phyloP scores from a whole-genome alignment of 768 basidiomycete genomes.

The Phaffia australis region DNA sequence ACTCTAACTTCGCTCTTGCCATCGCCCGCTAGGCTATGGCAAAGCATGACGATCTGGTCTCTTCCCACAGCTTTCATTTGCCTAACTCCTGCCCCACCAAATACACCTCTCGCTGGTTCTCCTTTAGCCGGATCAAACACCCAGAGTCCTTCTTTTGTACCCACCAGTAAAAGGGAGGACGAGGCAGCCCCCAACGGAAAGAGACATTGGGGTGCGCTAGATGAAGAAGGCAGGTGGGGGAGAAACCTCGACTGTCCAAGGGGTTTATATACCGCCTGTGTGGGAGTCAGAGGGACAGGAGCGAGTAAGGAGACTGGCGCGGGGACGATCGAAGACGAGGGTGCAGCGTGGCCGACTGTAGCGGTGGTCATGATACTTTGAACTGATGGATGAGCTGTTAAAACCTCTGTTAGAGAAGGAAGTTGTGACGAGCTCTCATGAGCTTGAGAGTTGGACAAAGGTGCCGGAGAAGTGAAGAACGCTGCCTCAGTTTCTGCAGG shows the following conservation, averaged over 20 bases:
- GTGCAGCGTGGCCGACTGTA: no score
- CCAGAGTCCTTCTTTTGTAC: not conserved
- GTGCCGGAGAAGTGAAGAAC: constrained; percentile 4
- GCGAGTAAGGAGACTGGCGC: not conserved
- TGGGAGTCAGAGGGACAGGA: not conserved
- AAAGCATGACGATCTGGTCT: not conserved
- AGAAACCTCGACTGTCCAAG: constrained; percentile 15
- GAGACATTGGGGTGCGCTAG: constrained; percentile 3
- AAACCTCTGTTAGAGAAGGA: not conserved
- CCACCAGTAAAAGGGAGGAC: constrained; percentile 4
- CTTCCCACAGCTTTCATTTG: constrained; percentile 6
- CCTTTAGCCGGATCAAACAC: constrained; percentile 5
- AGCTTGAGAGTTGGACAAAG: constrained; percentile 3
- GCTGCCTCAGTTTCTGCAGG: not conserved
- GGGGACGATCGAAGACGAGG: no score
- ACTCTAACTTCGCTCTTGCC: constrained; percentile 5
- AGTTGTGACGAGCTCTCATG: not conserved
- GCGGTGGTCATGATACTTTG: no score
- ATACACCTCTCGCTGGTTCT: constrained; percentile 5
- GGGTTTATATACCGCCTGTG: constrained; percentile 6
- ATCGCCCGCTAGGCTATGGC: not conserved
- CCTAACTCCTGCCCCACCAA: constrained; percentile 6
- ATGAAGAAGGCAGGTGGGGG: constrained; percentile 13
- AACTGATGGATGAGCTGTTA: no score
- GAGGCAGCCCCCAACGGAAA: not conserved